These are phyloP conservation scores for Termitomyces sp. DNA, from an alignment of 1,284 basidiomycete species.

Conservation along the genomic window DNA sequence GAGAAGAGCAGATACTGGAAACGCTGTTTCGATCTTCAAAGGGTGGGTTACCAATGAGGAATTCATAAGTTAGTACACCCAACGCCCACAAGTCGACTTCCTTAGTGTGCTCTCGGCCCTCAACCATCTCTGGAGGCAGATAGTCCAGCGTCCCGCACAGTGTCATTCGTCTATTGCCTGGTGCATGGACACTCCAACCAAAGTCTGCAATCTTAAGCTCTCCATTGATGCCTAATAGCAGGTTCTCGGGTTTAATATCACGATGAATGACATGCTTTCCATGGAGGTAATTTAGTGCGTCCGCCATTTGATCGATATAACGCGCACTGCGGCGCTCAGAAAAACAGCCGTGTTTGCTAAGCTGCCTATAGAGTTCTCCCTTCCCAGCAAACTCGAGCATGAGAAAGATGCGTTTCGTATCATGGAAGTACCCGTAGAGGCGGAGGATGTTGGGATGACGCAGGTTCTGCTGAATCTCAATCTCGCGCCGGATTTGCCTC, in stretches of 20 bases:
- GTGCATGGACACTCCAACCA: conserved; percentile 98
- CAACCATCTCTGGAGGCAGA: conserved; percentile 98
- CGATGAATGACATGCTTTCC: conserved; percentile 97
- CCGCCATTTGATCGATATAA: conserved; percentile 98
- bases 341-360: conserved; percentile 82
- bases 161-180: conserved; percentile 83
- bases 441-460: conserved; percentile 94
- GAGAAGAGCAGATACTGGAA: conserved; percentile 46
- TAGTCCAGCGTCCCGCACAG: conserved; percentile 97
- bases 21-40: conserved; percentile 86
- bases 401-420: conserved; percentile 95
- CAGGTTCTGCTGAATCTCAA: conserved; percentile 98
- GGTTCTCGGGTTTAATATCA: conserved; percentile 98
- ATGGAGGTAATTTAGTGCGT: conserved; percentile 91
- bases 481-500: conserved; percentile 94
- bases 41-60: conserved; percentile 87
- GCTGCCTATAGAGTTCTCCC: conserved; percentile 94
- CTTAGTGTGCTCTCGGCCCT: conserved; percentile 81
- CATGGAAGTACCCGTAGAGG: conserved; percentile 96
- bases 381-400: conserved; percentile 96
- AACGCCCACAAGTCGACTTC: conserved; percentile 97
- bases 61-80: conserved; percentile 95
- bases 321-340: conserved; percentile 82
- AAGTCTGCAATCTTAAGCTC: conserved; percentile 99
- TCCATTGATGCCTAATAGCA: conserved; percentile 91